These are phyloP conservation scores for Cladobotryum protrusum DNA, from an alignment of 2,329 filamentous ascomycete species.

Conservation along the genomic window DNA sequence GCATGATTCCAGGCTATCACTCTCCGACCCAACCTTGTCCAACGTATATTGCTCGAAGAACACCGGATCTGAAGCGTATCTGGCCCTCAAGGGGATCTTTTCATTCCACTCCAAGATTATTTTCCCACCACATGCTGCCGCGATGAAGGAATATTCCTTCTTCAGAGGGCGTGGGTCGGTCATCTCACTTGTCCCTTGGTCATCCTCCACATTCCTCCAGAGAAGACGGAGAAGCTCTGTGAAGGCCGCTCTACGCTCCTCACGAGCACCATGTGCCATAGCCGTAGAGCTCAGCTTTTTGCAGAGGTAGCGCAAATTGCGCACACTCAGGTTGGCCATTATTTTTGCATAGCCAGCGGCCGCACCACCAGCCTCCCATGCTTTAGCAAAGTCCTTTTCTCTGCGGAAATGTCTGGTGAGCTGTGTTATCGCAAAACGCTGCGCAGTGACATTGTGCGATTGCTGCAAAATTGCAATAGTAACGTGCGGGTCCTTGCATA, in stretches of 20 bases:
- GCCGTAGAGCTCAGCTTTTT: neutral
- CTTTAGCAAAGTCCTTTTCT: conserved; percentile 3
- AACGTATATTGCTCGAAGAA: conserved; percentile 3
- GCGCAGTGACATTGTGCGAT: neutral
- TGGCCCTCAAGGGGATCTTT: neutral
- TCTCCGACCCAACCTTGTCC: neutral
- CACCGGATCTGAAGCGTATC: neutral
- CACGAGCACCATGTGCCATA: neutral
- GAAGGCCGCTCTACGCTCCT: neutral
- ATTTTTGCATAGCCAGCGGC: conserved; percentile 4
- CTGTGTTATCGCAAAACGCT: neutral
- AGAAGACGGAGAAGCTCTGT: conserved; percentile 4
- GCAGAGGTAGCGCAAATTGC: neutral
- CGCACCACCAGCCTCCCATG: conserved; percentile 2
- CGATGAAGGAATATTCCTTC: neutral
- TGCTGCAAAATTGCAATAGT: conserved; percentile 1
- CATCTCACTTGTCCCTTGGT: too few species aligned
- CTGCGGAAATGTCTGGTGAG: conserved; percentile 2
- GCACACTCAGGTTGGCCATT: conserved; percentile 1
- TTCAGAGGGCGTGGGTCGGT: conserved; percentile 3
- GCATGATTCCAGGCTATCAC: neutral
- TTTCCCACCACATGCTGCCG: conserved; percentile 1
- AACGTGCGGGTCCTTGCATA: neutral
- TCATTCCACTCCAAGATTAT: conserved; percentile 1
- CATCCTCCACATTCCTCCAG: neutral